Evolutionary conservation across 768 basidiomycete species (phyloP), one percentile per base, ranked within the genome.

Genomic region (Ramaria rubella): DNA sequence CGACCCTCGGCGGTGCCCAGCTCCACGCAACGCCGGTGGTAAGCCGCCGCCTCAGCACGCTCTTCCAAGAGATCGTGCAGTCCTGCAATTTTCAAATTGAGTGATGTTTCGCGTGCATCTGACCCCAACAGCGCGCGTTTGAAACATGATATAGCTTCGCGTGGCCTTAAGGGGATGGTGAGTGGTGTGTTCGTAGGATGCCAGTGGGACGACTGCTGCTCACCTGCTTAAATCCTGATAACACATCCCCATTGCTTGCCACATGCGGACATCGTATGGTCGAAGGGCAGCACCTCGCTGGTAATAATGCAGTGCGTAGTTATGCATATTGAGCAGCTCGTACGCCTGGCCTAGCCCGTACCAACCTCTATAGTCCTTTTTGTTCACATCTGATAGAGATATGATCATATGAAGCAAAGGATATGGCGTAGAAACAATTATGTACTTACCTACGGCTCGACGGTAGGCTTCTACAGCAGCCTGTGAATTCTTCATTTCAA

Each of bases 401-500:
- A 12, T 30, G 44, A 54, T 24, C 23, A 46, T 9, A 34, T 7
- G 34, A 43, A 7, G 34, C 43, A 55, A 29, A 21, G 19, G 12
- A 54, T 17, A 44, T 29, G 4, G 3, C 50, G 1, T 43, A 44
- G 24, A 43, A 36, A 26, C 27, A 31, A 19, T 33, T 29, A 44
- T 11, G 3, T 24, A 14, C 86, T 55, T 70, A 93, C 94, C 93
- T 59, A 98, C 85, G 52, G 96, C 96, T 66, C 94, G 81, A 54
- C 96, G 82, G 70, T 98, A 99, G 9, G 94, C 90, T 72, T 98
- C 96, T 55, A 98, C 96, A 15, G 96, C 95, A 2, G 96, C 96
- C 75, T 98, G 94, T 4, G 93, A 93, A 69, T 99, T 98, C 73
- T 98, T 98, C 86, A 96, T 86, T 72, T 99, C 96, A 43, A 99